These are phyloP conservation scores for Scytalidium sp. DNA, from an alignment of 2,329 filamentous ascomycete species.

Conservation along the genomic window DNA sequence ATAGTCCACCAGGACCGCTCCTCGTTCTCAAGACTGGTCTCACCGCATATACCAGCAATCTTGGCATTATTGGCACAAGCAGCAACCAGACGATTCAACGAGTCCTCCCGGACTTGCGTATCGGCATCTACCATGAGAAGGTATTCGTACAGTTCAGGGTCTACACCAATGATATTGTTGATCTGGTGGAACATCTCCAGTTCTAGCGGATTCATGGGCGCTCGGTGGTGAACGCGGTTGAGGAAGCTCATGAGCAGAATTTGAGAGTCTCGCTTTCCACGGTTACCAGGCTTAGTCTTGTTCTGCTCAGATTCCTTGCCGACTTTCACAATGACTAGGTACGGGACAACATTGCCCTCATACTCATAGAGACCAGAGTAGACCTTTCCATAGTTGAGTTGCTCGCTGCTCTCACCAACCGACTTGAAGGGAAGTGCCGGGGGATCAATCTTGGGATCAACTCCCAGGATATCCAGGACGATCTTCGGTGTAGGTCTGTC, in stretches of 20 bases:
- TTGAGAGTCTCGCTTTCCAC: slow-evolving; percentile 97
- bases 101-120: slow-evolving; percentile 89
- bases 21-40: slow-evolving; percentile 94
- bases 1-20: slow-evolving; percentile 97
- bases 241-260: slow-evolving; percentile 96
- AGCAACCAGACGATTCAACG: slow-evolving; percentile 87
- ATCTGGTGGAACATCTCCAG: slow-evolving; percentile 99
- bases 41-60: slow-evolving; percentile 96
- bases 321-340: slow-evolving; percentile 93
- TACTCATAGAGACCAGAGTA: slow-evolving; percentile 98
- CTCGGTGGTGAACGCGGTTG: slow-evolving; percentile 92
- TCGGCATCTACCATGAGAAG: slow-evolving; percentile 97
- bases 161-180: slow-evolving; percentile 98
- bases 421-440: slow-evolving; percentile 93
- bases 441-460: slow-evolving; percentile 94
- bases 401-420: slow-evolving; percentile 81
- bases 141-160: slow-evolving; percentile 96
- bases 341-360: slow-evolving; percentile 96
- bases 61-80: slow-evolving; percentile 91
- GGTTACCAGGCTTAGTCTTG: slow-evolving; percentile 92
- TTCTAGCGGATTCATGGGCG: slow-evolving; percentile 93
- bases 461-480: slow-evolving; percentile 92
- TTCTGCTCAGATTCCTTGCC: slow-evolving; percentile 93
- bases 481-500: slow-evolving; percentile 97
- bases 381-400: slow-evolving; percentile 97